Percentiles rank a stretch among this genome's conserved stretches.
Evolutionary conservation across 1,284 basidiomycete genomes (phyloP).

Genomic region (Tremellales sp.): DNA sequence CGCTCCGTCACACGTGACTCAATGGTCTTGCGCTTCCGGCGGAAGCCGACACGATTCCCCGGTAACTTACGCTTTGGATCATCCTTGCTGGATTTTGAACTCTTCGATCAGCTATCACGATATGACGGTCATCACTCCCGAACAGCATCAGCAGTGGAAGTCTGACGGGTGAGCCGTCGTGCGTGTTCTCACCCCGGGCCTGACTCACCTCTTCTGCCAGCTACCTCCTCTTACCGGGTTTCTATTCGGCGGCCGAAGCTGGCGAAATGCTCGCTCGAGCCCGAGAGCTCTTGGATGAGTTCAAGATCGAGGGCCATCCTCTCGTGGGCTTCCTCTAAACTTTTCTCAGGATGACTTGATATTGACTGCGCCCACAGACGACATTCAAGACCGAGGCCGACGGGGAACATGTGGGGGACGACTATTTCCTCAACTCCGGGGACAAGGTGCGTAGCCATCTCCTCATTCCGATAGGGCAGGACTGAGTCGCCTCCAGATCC

Average conservation of each 20-base stretch:
- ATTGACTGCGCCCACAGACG: constrained; percentile 55
- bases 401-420: constrained; percentile 62
- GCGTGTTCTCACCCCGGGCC: background rate
- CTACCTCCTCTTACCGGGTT: constrained; percentile 72
- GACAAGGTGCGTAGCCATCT: constrained; percentile 86
- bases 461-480: constrained; percentile 59
- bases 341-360: background rate
- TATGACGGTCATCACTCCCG: constrained; percentile 27
- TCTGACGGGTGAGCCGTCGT: constrained; percentile 28
- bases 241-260: constrained; percentile 62
- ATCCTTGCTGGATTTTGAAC: too few species aligned
- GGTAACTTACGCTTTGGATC: too few species aligned
- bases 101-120: too few species aligned
- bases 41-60: too few species aligned
- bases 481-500: constrained; percentile 21
- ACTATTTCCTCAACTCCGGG: constrained; percentile 85
- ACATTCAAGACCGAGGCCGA: constrained; percentile 78
- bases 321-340: constrained; percentile 56
- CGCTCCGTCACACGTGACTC: too few species aligned
- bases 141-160: constrained; percentile 34
- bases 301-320: constrained; percentile 74
- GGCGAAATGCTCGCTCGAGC: constrained; percentile 64
- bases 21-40: too few species aligned
- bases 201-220: constrained; percentile 38
- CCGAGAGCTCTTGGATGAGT: constrained; percentile 68